Conservation (phyloP, 208 protist genomes). For the Crithidia fasciculata region DNA sequence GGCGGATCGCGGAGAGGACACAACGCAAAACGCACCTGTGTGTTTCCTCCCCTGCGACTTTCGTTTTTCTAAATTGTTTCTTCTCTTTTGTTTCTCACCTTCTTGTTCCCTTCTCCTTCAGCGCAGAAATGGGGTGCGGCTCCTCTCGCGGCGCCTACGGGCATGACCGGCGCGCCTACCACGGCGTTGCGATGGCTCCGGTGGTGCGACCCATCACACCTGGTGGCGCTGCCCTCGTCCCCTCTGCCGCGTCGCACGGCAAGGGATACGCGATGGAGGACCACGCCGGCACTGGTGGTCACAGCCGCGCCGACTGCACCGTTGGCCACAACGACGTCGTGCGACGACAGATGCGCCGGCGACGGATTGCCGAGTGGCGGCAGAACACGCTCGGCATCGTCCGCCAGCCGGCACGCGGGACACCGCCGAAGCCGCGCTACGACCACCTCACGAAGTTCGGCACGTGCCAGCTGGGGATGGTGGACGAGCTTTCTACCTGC, state of each 20-base stretch:
- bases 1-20: too few species aligned
- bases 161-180: conserved; percentile 19
- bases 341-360: conserved; percentile 12
- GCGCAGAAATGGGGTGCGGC: conserved; percentile 12
- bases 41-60: too few species aligned
- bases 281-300: neutral
- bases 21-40: too few species aligned
- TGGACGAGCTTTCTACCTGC: conserved; percentile 31
- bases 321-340: conserved; percentile 5
- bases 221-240: neutral
- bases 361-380: conserved; percentile 4
- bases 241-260: neutral
- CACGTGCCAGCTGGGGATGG: conserved; percentile 24
- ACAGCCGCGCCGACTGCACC: neutral
- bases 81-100: neutral
- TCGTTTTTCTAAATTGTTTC: neutral
- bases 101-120: neutral
- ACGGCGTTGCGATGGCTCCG: conserved; percentile 8
- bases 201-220: neutral
- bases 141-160: conserved; percentile 3
- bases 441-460: conserved; percentile 32
- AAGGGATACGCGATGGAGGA: neutral
- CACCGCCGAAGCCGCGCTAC: conserved; percentile 5
- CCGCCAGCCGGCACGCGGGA: neutral
- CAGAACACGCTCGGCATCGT: neutral